A percentile compares a stretch with the other conserved stretches of the same genome.
These are phyloP conservation scores for Yamadazyma conglobata DNA, from an alignment of 1,139 yeast genomes.

Conservation along the genomic window DNA sequence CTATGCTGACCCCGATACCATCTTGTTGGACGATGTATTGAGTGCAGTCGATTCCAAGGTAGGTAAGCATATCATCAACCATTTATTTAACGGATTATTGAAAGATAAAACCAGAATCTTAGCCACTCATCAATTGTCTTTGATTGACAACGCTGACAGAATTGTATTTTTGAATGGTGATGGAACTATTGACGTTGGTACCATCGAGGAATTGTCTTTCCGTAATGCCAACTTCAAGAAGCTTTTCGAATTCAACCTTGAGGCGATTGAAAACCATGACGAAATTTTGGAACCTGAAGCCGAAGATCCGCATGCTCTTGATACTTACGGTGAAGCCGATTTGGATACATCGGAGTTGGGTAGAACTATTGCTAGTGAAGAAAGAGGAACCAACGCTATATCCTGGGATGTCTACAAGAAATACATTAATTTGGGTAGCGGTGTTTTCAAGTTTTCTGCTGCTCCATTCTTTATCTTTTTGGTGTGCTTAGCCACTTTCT, in stretches of 20 bases:
- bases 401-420: constrained; percentile 34
- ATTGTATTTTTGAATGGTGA: constrained; percentile 38
- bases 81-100: constrained; percentile 35
- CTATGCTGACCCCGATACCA: constrained; percentile 37
- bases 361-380: constrained; percentile 35
- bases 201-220: constrained; percentile 32
- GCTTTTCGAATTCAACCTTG: constrained; percentile 18
- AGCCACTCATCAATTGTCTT: constrained; percentile 47
- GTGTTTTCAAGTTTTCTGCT: constrained; percentile 33
- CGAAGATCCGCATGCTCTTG: too few species aligned
- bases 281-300: constrained; percentile 2
- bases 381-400: constrained; percentile 38
- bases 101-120: constrained; percentile 38
- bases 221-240: constrained; percentile 20
- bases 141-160: constrained; percentile 41
- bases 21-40: constrained; percentile 44
- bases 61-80: constrained; percentile 42
- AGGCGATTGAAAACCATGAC: constrained; percentile 19
- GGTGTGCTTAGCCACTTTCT: constrained; percentile 39
- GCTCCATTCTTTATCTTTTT: constrained; percentile 31
- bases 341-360: constrained; percentile 14
- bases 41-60: constrained; percentile 51
- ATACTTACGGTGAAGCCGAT: constrained; percentile 2
- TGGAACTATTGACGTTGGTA: constrained; percentile 39
- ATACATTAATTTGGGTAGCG: constrained; percentile 37